Evolutionary conservation across 768 basidiomycete genomes (phyloP).

Genomic region (Rhodotorula toruloides): DNA sequence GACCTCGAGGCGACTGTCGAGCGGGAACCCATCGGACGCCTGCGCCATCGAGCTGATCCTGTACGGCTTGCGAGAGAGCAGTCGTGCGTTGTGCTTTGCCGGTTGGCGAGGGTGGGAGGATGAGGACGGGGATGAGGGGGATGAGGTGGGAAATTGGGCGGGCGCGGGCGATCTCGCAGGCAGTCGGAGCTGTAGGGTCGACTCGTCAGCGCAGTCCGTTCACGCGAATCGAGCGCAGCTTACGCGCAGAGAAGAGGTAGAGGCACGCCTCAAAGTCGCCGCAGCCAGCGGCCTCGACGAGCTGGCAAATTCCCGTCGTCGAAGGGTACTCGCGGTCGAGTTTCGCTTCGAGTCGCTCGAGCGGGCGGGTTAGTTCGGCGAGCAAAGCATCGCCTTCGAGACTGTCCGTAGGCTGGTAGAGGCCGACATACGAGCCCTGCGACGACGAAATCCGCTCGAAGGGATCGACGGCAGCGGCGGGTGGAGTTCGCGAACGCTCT

Average conservation of each 20-base stretch:
- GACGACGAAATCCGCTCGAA: neutral
- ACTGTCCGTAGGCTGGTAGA: neutral
- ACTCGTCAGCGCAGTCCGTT: too few species aligned
- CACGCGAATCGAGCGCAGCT: neutral
- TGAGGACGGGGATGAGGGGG: conserved; percentile 28
- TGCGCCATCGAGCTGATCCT: conserved; percentile 23
- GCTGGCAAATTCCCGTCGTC: neutral
- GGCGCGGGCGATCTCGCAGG: conserved; percentile 17
- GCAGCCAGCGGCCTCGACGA: conserved; percentile 4
- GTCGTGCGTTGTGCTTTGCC: conserved; percentile 28
- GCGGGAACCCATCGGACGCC: conserved; percentile 22
- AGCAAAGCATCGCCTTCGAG: neutral
- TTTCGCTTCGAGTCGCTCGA: conserved; percentile 29
- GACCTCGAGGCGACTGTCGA: neutral
- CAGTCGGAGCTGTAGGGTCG: conserved; percentile 8
- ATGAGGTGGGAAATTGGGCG: conserved; percentile 19
- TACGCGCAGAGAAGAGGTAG: conserved; percentile 30
- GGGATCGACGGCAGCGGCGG: too few species aligned
- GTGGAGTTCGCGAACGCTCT: neutral
- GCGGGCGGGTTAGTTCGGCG: neutral
- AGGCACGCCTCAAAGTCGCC: conserved; percentile 14
- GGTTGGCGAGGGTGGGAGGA: conserved; percentile 29
- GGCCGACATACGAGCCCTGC: neutral
- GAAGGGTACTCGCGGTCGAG: conserved; percentile 9
- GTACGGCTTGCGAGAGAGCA: conserved; percentile 13